Percentiles rank a stretch among this genome's conserved stretches.
phyloP scores from a whole-genome alignment of 2,329 filamentous ascomycete genomes.

The Xylariaceae sp. region DNA sequence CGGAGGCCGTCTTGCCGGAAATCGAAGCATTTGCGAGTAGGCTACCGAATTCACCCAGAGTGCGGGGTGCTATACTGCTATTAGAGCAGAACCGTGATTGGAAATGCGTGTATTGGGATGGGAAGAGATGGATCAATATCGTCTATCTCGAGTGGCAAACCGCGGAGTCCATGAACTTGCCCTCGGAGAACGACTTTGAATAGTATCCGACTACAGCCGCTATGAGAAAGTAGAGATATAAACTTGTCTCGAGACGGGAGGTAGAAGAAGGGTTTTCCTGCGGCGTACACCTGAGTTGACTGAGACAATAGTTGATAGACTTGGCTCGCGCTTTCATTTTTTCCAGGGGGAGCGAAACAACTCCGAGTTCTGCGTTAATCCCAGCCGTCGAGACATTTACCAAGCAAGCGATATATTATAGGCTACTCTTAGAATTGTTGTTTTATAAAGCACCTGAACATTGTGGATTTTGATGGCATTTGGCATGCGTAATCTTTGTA shows the following conservation, averaged over 20 bases:
- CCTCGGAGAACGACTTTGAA: background rate
- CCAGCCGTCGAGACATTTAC: background rate
- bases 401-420: background rate
- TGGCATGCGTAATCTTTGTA: too few species aligned
- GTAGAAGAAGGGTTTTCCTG: background rate
- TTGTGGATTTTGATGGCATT: too few species aligned
- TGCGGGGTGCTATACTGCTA: constrained; percentile 22
- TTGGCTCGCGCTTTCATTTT: background rate
- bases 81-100: constrained; percentile 24
- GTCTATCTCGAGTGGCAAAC: constrained; percentile 36
- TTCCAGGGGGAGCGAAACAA: too few species aligned
- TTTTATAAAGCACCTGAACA: too few species aligned
- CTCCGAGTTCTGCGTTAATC: background rate
- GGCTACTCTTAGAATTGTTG: too few species aligned
- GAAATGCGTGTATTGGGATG: constrained; percentile 33
- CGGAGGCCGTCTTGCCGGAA: constrained; percentile 17
- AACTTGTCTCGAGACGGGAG: background rate
- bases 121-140: constrained; percentile 33
- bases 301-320: background rate
- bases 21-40: constrained; percentile 24
- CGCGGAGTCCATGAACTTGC: constrained; percentile 24
- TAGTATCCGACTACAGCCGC: too few species aligned
- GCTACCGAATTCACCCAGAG: constrained; percentile 9
- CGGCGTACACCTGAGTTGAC: too few species aligned
- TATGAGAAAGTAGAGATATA: background rate